A percentile compares a stretch with the other conserved stretches of the same genome.
Evolutionary conservation across 2,329 filamentous ascomycete species (phyloP).

Genomic region (Colletotrichum noveboracense): DNA sequence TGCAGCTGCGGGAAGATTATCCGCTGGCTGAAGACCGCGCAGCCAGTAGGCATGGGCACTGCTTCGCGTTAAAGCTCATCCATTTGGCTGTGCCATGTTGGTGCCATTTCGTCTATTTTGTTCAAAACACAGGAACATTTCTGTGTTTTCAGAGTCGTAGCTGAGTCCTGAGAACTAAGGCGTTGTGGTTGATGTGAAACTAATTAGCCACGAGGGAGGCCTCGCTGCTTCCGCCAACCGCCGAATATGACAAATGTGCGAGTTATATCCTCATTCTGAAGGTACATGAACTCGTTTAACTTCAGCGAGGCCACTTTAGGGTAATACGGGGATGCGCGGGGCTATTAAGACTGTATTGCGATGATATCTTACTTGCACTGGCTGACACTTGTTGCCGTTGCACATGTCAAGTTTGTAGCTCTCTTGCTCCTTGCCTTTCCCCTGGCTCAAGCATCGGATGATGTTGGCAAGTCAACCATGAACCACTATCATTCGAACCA

Average conservation of each 20-base stretch:
- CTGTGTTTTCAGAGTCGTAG: fast-evolving
- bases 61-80: too few species aligned
- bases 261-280: background rate
- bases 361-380: background rate
- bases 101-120: background rate
- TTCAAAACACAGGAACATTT: background rate
- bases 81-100: too few species aligned
- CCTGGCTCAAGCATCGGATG: fast-evolving
- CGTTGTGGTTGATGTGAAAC: background rate
- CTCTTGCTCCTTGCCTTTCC: background rate
- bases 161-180: background rate
- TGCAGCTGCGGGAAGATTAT: background rate
- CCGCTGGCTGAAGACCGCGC: too few species aligned
- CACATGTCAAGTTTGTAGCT: background rate
- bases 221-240: background rate
- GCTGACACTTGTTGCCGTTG: background rate
- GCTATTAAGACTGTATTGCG: background rate
- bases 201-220: background rate
- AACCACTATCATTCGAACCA: background rate
- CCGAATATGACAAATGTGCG: background rate
- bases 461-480: background rate
- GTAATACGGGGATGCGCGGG: background rate
- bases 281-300: background rate
- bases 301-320: background rate
- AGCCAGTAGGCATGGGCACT: too few species aligned